Evolutionary conservation across 148 eudicot genomes (phyloP), one percentile per base, ranked within the genome.

Genomic region (Rhododendron molle): DNA sequence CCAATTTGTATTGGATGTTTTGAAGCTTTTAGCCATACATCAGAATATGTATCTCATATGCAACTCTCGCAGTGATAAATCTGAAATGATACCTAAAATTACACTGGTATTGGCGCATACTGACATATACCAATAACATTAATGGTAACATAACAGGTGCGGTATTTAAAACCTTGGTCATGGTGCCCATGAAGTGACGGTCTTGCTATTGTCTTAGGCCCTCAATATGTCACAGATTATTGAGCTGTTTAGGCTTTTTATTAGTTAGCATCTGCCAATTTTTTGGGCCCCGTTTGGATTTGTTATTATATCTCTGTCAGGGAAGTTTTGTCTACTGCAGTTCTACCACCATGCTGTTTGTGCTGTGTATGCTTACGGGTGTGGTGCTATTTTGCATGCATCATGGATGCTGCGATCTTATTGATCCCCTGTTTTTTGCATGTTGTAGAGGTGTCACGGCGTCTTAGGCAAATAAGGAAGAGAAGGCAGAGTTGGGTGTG

Each of bases 401-500:
- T 13, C 84, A 80, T 49, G 76, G 52, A 15, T 56, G 26, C 20
- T 54, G n/a, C 10, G 38, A n/a, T 76, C 71, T 54, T 74, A 32
- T 56, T 67, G 13, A 44, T 81, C 23, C 36, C 6, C 16, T 28
- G 3, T 36, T 5, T 78, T 78, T 72, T 60, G 12, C n/a, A 49
- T 86, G 58, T 49, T 91, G 54, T 87, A 97, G 99, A 97, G 86
- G 81, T 86, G 16, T 92, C 98, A 80, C 89, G 99, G 76, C 92
- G 86, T 67, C 91, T 92, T 80, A 89, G 99, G 89, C 98, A 94
- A 89, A 93, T 79, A 84, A 92, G 91, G 89, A 95, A 92, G 90
- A 93, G 85, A 89, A 90, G 91, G 88, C 98, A 93, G 89, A 90
- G 84, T 86, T 95, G 95, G 99, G 81, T 93, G 40, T 97, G 96